phyloP scores from a whole-genome alignment of 441 rosid species.

The Viola pubescens region DNA sequence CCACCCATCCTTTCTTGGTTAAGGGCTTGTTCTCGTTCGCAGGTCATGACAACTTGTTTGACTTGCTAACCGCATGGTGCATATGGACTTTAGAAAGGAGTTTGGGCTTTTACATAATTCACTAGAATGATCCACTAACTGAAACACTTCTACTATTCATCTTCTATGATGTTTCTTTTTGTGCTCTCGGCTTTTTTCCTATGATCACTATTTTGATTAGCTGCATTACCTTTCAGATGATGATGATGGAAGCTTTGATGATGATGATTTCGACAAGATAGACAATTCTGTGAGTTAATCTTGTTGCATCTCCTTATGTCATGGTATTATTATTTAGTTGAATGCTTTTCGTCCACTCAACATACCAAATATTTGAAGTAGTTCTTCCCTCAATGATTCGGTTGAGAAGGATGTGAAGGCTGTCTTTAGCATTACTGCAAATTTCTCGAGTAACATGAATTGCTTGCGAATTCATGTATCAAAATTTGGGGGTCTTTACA shows the following conservation, averaged over 20 bases:
- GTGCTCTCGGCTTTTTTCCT: not conserved
- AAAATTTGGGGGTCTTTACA: constrained; percentile 21
- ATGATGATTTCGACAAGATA: constrained; percentile 91
- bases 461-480: not conserved
- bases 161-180: constrained; percentile 1
- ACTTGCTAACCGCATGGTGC: not conserved
- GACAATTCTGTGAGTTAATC: constrained; percentile 58
- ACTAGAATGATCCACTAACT: not conserved
- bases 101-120: not conserved
- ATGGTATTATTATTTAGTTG: not conserved
- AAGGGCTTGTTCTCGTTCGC: not conserved
- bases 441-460: not conserved
- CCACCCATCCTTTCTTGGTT: constrained; percentile 1
- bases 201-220: constrained; percentile 4
- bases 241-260: constrained; percentile 53
- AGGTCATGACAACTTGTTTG: not conserved
- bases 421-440: not conserved
- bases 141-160: not conserved
- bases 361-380: not conserved
- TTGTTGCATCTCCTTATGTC: not conserved
- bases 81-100: not conserved
- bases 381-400: not conserved
- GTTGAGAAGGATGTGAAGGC: not conserved
- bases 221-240: constrained; percentile 37
- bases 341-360: not conserved